Conservation (phyloP, 108 stramenopile genomes). For the Nitzschia sp. region DNA sequence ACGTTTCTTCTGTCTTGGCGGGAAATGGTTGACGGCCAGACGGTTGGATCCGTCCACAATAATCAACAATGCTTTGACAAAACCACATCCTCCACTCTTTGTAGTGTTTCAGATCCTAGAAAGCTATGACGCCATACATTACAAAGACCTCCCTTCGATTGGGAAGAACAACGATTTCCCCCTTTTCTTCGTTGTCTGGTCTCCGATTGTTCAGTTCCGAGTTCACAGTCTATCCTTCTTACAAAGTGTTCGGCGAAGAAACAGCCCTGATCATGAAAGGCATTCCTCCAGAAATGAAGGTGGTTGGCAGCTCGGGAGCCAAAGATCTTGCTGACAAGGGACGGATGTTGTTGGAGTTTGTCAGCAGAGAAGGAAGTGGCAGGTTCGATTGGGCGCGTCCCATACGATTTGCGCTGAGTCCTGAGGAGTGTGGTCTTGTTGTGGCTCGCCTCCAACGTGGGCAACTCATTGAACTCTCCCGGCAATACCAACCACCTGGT, state of each 20-base stretch:
- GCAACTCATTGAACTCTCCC: constrained; percentile 18
- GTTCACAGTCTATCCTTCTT: constrained; percentile 24
- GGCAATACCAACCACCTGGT: neutral
- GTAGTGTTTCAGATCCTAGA: too few relatives aligned
- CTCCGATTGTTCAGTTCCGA: neutral
- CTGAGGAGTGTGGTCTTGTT: constrained; percentile 29
- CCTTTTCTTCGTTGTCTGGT: too few relatives aligned
- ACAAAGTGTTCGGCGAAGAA: constrained; percentile 32
- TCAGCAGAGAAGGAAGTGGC: neutral
- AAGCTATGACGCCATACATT: too few relatives aligned
- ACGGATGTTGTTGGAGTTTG: constrained; percentile 27
- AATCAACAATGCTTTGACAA: too few relatives aligned
- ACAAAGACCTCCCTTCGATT: too few relatives aligned
- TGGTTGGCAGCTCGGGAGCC: constrained; percentile 7
- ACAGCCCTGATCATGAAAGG: constrained; percentile 27
- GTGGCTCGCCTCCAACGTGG: constrained; percentile 20
- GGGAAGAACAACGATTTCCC: too few relatives aligned
- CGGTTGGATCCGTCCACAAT: too few relatives aligned
- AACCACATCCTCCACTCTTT: too few relatives aligned
- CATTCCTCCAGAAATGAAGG: constrained; percentile 32
- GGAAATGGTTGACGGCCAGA: too few relatives aligned
- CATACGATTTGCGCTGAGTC: constrained; percentile 27
- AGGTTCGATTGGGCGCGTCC: constrained; percentile 28
- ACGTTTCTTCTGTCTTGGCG: too few relatives aligned
- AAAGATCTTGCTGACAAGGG: constrained; percentile 21